Conservation (phyloP, 192 early-diverging fungal genomes). For the Coemansia sp. region DNA sequence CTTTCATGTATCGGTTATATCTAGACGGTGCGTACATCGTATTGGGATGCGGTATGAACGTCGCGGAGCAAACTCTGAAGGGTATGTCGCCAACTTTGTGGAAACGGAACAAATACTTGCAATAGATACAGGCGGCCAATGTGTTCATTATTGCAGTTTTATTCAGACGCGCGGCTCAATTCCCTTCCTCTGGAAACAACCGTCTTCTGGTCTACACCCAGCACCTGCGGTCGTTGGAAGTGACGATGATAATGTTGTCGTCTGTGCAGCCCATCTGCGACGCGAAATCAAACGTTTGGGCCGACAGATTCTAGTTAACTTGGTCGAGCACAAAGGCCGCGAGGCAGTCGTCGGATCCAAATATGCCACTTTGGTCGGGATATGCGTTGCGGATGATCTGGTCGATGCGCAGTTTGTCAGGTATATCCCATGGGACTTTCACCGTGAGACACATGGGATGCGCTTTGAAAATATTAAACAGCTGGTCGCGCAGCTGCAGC, state of each 20-base stretch:
- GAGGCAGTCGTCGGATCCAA: conserved; percentile 65
- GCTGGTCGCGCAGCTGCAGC: conserved; percentile 66
- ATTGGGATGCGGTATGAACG: conserved; percentile 83
- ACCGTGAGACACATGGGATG: conserved; percentile 89
- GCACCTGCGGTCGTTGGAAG: conserved; percentile 60
- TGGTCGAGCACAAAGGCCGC: conserved; percentile 68
- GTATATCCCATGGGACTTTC: conserved; percentile 95
- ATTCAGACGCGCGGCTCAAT: conserved; percentile 92
- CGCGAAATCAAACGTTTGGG: conserved; percentile 58
- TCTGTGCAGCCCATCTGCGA: conserved; percentile 61
- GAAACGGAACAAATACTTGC: conserved; percentile 92
- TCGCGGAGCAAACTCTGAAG: conserved; percentile 83
- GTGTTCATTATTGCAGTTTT: conserved; percentile 67
- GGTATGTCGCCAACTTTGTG: conserved; percentile 92
- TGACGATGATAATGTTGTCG: conserved; percentile 56
- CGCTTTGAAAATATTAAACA: conserved; percentile 83
- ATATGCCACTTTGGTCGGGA: conserved; percentile 60
- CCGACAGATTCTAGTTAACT: conserved; percentile 60
- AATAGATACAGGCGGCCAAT: conserved; percentile 46
- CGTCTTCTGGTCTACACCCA: conserved; percentile 69
- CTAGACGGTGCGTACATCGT: conserved; percentile 60
- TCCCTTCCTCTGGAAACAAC: conserved; percentile 74
- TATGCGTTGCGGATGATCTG: conserved; percentile 40
- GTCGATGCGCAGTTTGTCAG: conserved; percentile 41
- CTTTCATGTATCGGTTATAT: conserved; percentile 69